A percentile compares a stretch with the other conserved stretches of the same genome.
Evolutionary conservation across 1,284 basidiomycete species (phyloP).

Genomic region (Ganoderma leucocontextum): DNA sequence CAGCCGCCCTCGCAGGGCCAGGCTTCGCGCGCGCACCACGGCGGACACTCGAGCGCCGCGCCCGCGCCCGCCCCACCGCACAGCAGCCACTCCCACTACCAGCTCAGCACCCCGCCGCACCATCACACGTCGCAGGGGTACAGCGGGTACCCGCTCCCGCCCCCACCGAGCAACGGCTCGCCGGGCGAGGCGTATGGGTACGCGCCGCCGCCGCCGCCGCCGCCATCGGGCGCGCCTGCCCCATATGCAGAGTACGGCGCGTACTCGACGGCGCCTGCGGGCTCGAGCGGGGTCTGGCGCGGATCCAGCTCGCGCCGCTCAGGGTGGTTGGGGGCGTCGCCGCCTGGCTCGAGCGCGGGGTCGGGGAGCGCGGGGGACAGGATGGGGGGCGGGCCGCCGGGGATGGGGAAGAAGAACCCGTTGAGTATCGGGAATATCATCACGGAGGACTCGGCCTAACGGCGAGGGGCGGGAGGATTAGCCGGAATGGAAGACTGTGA

Average conservation of each 20-base stretch:
- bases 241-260: conserved; percentile 23
- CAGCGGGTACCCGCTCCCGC: conserved; percentile 35
- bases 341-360: conserved; percentile 40
- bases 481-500: neutral
- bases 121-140: conserved; percentile 34
- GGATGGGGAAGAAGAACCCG: conserved; percentile 54
- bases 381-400: conserved; percentile 26
- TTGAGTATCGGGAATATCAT: conserved; percentile 80
- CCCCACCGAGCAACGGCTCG: conserved; percentile 24
- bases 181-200: conserved; percentile 21
- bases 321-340: conserved; percentile 29
- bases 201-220: conserved; percentile 9
- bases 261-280: conserved; percentile 24
- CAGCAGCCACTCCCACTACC: conserved; percentile 35
- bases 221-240: neutral
- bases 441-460: conserved; percentile 51
- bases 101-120: conserved; percentile 39
- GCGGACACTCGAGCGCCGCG: conserved; percentile 10
- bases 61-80: conserved; percentile 20
- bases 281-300: conserved; percentile 39
- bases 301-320: conserved; percentile 68
- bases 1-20: conserved; percentile 19
- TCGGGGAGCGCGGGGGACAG: conserved; percentile 34
- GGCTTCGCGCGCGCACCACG: conserved; percentile 17
- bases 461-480: neutral